Evolutionary conservation across 164 flowering plant genomes (phyloP).

Genomic region (Stephania japonica): DNA sequence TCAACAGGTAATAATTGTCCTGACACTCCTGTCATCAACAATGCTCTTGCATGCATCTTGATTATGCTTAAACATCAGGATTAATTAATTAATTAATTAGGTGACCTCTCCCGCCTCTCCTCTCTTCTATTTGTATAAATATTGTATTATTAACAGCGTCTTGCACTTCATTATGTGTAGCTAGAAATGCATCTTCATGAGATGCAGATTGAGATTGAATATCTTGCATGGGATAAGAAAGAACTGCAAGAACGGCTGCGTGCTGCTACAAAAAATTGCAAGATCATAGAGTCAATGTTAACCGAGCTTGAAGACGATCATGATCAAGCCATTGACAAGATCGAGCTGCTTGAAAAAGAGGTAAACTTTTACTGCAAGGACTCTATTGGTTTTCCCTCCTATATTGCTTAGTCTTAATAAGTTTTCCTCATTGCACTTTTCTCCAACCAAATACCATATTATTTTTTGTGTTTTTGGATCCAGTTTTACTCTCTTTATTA

Average conservation of each 20-base stretch:
- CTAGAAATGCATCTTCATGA: slow-evolving; percentile 41
- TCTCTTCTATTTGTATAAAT: too few relatives aligned
- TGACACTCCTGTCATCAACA: too few relatives aligned
- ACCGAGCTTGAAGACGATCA: slow-evolving; percentile 64
- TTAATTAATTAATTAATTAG: too few relatives aligned
- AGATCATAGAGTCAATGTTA: slow-evolving; percentile 42
- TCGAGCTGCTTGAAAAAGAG: slow-evolving; percentile 43
- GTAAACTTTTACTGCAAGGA: slow-evolving; percentile 19
- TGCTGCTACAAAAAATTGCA: slow-evolving; percentile 36
- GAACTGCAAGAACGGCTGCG: slow-evolving; percentile 37
- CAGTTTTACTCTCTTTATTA: background rate
- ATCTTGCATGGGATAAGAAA: slow-evolving; percentile 46
- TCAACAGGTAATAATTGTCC: too few relatives aligned
- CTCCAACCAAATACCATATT: background rate
- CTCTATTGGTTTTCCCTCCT: background rate
- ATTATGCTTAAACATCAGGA: too few relatives aligned
- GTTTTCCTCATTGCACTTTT: background rate
- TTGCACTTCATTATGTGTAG: slow-evolving; percentile 32
- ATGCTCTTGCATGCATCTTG: too few relatives aligned
- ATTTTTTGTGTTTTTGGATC: background rate
- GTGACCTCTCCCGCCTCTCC: too few relatives aligned
- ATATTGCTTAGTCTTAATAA: background rate
- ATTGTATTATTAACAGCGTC: background rate
- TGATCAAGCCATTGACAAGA: slow-evolving; percentile 49
- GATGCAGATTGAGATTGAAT: slow-evolving; percentile 49